Evolutionary conservation across 352 stramenopile species (phyloP).

Genomic region (Globisporangium megalacanthum): DNA sequence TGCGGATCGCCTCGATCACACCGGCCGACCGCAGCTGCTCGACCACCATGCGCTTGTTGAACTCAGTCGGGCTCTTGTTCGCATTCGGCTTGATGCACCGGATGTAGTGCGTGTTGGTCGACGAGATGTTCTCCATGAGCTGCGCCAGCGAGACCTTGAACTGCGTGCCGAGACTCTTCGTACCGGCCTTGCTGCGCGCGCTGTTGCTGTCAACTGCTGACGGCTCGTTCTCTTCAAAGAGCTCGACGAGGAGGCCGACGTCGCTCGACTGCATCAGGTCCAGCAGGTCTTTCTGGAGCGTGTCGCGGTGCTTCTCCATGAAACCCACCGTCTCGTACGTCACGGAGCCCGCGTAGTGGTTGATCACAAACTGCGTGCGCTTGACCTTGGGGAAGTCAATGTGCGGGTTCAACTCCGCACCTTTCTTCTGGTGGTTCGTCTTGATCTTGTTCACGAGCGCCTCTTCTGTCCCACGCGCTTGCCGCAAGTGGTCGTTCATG

Average conservation of each 20-base stretch:
- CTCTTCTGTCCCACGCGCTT: constrained; percentile 82
- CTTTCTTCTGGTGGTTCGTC: constrained; percentile 77
- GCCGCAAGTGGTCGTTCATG: constrained; percentile 86
- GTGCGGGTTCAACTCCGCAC: constrained; percentile 56
- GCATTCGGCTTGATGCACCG: constrained; percentile 88
- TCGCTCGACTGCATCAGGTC: constrained; percentile 78
- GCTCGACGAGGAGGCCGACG: constrained; percentile 51
- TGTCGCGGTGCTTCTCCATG: constrained; percentile 96
- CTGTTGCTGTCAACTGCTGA: constrained; percentile 22
- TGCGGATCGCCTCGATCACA: constrained; percentile 91
- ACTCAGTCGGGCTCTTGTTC: constrained; percentile 82
- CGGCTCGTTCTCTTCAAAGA: constrained; percentile 68
- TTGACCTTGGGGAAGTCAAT: constrained; percentile 88
- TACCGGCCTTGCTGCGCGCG: constrained; percentile 44
- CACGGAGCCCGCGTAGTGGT: constrained; percentile 94
- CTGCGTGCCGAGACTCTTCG: constrained; percentile 78
- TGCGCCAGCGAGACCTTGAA: constrained; percentile 81
- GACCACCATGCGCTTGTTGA: constrained; percentile 89
- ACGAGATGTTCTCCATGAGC: constrained; percentile 85
- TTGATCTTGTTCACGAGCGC: constrained; percentile 86
- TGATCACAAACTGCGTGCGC: constrained; percentile 92
- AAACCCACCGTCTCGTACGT: constrained; percentile 94
- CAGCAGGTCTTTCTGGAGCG: constrained; percentile 93
- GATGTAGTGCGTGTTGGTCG: constrained; percentile 84
- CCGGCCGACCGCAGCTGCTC: constrained; percentile 88